These are phyloP conservation scores for Talaromyces sp. DNA, from an alignment of 2,329 filamentous ascomycete species.

Conservation along the genomic window DNA sequence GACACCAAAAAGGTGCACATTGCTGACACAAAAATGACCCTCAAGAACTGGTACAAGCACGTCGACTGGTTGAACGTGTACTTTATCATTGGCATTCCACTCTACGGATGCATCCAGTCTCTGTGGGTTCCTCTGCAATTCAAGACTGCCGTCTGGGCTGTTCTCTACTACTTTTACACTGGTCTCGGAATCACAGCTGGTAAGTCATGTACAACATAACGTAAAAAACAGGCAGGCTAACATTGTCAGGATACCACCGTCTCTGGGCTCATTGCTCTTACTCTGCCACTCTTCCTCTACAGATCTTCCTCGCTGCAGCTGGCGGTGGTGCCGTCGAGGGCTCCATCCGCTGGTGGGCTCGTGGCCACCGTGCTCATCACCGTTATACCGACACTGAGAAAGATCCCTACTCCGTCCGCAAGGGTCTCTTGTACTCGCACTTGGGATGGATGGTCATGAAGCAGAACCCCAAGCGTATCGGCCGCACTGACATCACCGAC, in stretches of 20 bases:
- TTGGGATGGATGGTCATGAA: slow-evolving; percentile 92
- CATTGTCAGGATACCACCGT: slow-evolving; percentile 64
- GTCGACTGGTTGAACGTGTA: slow-evolving; percentile 89
- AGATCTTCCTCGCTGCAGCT: slow-evolving; percentile 76
- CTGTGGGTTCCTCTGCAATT: slow-evolving; percentile 72
- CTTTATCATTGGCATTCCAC: slow-evolving; percentile 73
- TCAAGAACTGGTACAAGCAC: slow-evolving; percentile 83
- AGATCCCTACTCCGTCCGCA: slow-evolving; percentile 86
- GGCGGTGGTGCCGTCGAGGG: slow-evolving; percentile 81
- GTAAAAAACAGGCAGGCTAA: background rate
- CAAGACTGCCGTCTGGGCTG: slow-evolving; percentile 69
- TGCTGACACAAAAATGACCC: slow-evolving; percentile 75
- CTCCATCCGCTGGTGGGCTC: slow-evolving; percentile 84
- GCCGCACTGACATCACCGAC: slow-evolving; percentile 83
- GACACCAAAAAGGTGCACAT: slow-evolving; percentile 75
- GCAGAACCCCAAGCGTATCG: slow-evolving; percentile 85
- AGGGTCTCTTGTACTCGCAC: slow-evolving; percentile 79
- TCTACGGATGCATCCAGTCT: slow-evolving; percentile 68
- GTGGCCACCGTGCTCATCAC: slow-evolving; percentile 83
- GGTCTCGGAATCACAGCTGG: slow-evolving; percentile 75
- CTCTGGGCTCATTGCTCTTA: slow-evolving; percentile 85
- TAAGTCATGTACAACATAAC: slow-evolving; percentile 39
- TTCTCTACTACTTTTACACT: slow-evolving; percentile 80
- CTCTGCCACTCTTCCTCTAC: slow-evolving; percentile 70
- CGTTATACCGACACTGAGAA: slow-evolving; percentile 90